Conservation (phyloP, 176 grass and related monocot species). For the Alloteropsis semialata region DNA sequence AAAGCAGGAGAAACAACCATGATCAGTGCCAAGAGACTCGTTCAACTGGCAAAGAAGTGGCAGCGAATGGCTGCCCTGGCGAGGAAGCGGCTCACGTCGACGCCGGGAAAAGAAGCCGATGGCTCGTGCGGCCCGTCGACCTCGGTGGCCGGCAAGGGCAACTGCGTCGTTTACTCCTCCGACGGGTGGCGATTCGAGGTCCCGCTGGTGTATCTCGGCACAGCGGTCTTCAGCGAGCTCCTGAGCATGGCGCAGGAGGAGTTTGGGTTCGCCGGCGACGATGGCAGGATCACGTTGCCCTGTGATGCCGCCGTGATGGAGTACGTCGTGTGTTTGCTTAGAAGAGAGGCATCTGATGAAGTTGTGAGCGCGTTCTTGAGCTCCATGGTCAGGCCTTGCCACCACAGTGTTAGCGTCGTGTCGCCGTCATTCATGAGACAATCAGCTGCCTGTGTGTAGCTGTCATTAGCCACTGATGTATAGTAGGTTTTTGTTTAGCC, state of each 20-base stretch:
- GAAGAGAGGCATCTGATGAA: conserved; percentile 32
- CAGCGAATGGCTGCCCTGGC: neutral
- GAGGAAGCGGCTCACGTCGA: conserved; percentile 6
- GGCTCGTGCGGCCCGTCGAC: neutral
- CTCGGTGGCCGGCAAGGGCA: conserved; percentile 15
- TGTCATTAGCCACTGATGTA: neutral
- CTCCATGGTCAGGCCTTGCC: conserved; percentile 35
- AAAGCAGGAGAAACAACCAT: neutral
- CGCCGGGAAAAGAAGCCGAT: neutral
- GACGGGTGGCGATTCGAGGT: conserved; percentile 29
- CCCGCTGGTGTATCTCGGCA: conserved; percentile 18
- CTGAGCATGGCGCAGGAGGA: conserved; percentile 23
- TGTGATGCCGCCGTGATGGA: conserved; percentile 46
- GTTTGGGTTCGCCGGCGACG: conserved; percentile 12
- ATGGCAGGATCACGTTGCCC: conserved; percentile 49
- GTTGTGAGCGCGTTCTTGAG: conserved; percentile 49
- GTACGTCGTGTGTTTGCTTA: conserved; percentile 43
- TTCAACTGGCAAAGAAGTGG: neutral
- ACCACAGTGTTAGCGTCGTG: neutral
- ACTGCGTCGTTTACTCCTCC: conserved; percentile 21
- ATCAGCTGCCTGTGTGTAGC: neutral
- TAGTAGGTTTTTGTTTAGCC: neutral
- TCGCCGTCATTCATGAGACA: neutral
- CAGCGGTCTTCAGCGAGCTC: conserved; percentile 17
- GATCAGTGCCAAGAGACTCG: neutral